Evolutionary conservation across 2,329 filamentous ascomycete genomes (phyloP), one percentile per base, ranked within the genome.

Genomic region (Calcarisporium arbuscula): DNA sequence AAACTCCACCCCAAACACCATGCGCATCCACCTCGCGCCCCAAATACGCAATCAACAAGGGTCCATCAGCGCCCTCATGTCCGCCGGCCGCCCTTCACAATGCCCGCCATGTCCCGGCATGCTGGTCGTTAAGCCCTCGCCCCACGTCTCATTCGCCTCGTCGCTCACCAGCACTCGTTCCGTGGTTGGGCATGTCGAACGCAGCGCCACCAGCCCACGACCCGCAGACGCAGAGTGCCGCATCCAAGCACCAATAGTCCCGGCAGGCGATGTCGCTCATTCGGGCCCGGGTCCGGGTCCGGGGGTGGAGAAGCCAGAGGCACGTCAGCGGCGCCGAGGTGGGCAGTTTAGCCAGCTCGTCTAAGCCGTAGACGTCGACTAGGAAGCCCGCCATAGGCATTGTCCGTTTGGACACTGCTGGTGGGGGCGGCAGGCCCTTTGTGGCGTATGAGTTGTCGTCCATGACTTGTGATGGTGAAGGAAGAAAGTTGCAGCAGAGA

Each of bases 171-270:
- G 60, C 35, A n/a, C 92, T 68, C 4, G 74, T 72, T 18, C 92
- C 92, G 60, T 96, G 92, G 58, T 96, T 96, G 29, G 90, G 76
- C 65, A 95, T 88, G 61, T 96, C 92, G 58, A 95, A 94, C 3
- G 82, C 10, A 89, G 74, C 3, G 85, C 88, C 32, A 96, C 80
- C 26, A 96, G 61, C 0, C 83, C 84, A 63, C 59, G 52, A 10
- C 26, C 8, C n/a, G 19, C 16, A 5, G 28, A 19, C 14, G 26
- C 17, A 17, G 20, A 10, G 12, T 36, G 18, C 21, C 17, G 17
- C 14, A 84, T 80, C 77, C 82, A 94, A 8, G 77, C 72, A n/a
- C 65, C 60, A 32, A 95, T 70, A 10, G 77, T 68, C 6, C n/a
- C 74, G 72, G n/a, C 70, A 64, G 4, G 87, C 89, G 35, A 92